phyloP scores from a whole-genome alignment of 2,329 filamentous ascomycete species.

The Penicillium sp. region DNA sequence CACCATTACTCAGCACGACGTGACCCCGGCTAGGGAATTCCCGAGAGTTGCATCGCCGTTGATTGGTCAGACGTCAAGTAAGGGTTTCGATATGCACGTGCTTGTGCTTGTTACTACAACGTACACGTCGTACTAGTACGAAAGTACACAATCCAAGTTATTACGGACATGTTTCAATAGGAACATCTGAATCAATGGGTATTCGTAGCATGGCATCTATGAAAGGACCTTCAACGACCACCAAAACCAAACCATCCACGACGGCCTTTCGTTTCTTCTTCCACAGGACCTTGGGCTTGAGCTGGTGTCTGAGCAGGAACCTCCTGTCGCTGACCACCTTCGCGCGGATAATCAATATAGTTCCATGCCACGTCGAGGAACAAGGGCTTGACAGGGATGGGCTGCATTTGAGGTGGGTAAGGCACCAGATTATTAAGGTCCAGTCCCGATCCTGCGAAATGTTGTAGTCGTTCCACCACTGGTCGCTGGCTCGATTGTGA shows the following conservation, averaged over 20 bases:
- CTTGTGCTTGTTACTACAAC: slow-evolving; percentile 1
- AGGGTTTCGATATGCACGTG: background rate
- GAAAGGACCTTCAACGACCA: slow-evolving; percentile 27
- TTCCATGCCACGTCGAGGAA: slow-evolving; percentile 98
- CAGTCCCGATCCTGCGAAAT: slow-evolving; percentile 68
- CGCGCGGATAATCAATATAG: slow-evolving; percentile 86
- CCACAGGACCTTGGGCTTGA: background rate
- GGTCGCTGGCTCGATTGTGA: slow-evolving; percentile 51
- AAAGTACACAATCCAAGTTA: no score
- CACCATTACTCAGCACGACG: slow-evolving; percentile 8
- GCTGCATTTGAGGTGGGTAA: slow-evolving; percentile 79
- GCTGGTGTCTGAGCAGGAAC: slow-evolving; percentile 20
- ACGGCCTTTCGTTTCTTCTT: slow-evolving; percentile 53
- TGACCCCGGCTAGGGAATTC: slow-evolving; percentile 2
- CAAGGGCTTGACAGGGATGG: slow-evolving; percentile 87
- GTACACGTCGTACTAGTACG: background rate
- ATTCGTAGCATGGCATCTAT: background rate
- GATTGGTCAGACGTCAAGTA: background rate
- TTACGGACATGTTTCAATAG: background rate
- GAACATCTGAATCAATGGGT: background rate
- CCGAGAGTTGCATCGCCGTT: background rate
- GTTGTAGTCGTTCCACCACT: slow-evolving; percentile 69
- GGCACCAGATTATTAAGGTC: slow-evolving; percentile 78
- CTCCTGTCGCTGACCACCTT: slow-evolving; percentile 30
- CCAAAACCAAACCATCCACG: slow-evolving; percentile 76